Evolutionary conservation across 1,284 basidiomycete genomes (phyloP).

Genomic region (Ustilago cynodontis): DNA sequence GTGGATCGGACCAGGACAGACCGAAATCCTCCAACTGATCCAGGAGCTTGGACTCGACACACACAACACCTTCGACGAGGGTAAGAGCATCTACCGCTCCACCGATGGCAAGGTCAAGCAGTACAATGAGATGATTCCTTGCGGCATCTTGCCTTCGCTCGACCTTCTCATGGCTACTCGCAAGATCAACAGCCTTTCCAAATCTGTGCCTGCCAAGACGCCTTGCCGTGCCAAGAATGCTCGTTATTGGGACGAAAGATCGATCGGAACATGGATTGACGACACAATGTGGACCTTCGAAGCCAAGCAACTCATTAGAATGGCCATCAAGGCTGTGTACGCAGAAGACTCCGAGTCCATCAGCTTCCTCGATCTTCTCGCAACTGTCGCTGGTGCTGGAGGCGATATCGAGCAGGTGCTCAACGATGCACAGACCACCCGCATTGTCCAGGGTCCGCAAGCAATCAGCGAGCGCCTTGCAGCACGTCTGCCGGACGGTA

Average conservation of each 20-base stretch:
- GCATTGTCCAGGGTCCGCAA: constrained; percentile 42
- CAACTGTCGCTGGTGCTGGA: constrained; percentile 39
- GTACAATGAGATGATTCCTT: constrained; percentile 44
- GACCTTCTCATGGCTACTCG: constrained; percentile 41
- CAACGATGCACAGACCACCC: constrained; percentile 46
- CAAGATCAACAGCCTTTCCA: constrained; percentile 50
- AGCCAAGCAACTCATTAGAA: constrained; percentile 36
- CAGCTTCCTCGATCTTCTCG: constrained; percentile 46
- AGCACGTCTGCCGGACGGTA: constrained; percentile 22
- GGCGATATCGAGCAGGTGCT: constrained; percentile 44
- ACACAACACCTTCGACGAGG: constrained; percentile 46
- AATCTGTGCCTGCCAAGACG: constrained; percentile 29
- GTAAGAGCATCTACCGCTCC: constrained; percentile 43
- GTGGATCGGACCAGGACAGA: constrained; percentile 73
- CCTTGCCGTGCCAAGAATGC: constrained; percentile 27
- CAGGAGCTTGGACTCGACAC: constrained; percentile 70
- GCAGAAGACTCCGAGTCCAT: constrained; percentile 45
- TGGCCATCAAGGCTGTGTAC: constrained; percentile 54
- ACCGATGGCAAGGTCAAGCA: constrained; percentile 31
- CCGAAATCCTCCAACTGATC: constrained; percentile 71
- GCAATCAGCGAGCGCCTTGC: constrained; percentile 38
- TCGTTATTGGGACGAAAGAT: constrained; percentile 40
- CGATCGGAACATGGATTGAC: constrained; percentile 51
- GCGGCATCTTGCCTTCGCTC: constrained; percentile 40
- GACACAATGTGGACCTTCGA: constrained; percentile 40